These are phyloP conservation scores for Boletus patriciae DNA, from an alignment of 768 basidiomycete genomes.

Conservation along the genomic window DNA sequence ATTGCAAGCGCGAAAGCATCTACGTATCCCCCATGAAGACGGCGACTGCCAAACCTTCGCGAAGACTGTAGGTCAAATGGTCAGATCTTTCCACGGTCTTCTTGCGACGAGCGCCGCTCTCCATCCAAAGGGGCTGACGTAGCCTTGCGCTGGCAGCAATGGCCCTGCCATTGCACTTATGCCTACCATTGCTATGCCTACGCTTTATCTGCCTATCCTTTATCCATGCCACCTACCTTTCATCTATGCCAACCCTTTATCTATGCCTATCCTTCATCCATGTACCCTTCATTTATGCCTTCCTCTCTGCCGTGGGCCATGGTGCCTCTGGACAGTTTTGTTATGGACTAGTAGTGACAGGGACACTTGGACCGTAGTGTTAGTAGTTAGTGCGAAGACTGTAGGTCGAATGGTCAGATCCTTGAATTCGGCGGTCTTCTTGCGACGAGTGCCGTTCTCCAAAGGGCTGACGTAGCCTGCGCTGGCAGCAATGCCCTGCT, in stretches of 20 bases:
- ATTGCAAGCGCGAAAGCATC: conserved; percentile 3
- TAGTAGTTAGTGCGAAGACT: neutral
- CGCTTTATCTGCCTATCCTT: neutral
- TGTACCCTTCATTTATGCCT: neutral
- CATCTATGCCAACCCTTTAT: neutral
- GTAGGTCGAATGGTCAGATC: too few species aligned
- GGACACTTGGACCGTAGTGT: neutral
- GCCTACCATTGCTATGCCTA: too few species aligned
- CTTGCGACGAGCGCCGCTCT: neutral
- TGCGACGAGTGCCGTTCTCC: too few species aligned
- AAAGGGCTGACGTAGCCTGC: too few species aligned
- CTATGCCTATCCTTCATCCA: too few species aligned
- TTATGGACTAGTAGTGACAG: neutral
- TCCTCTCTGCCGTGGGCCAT: neutral
- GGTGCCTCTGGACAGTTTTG: conserved; percentile 1
- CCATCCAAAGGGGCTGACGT: neutral
- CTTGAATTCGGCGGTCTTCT: too few species aligned
- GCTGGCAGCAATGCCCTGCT: too few species aligned
- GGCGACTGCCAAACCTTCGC: conserved; percentile 15
- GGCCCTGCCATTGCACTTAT: neutral
- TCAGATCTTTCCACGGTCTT: neutral
- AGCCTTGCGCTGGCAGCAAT: neutral
- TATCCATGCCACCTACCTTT: neutral
- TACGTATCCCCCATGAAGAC: conserved; percentile 7
- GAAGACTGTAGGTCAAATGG: conserved; percentile 16